Evolutionary conservation across 345 rosid species (phyloP).

Genomic region (Brassica carinata): DNA sequence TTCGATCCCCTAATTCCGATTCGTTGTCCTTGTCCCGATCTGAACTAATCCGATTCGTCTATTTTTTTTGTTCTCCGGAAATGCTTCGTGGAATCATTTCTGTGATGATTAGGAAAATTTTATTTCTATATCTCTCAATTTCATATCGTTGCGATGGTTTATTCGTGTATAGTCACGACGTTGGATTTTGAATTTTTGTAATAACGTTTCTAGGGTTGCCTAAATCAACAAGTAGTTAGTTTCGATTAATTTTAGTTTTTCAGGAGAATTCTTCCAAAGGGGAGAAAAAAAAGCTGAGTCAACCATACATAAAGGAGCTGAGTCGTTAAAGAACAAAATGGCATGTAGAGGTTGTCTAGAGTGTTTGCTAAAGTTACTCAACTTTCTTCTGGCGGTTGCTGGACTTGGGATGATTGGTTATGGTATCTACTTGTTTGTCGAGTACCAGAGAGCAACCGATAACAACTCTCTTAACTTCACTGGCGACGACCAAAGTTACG

Average conservation of each 20-base stretch:
- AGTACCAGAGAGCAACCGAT: conserved; percentile 55
- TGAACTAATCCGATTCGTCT: neutral
- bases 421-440: conserved; percentile 92
- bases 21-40: neutral
- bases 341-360: conserved; percentile 81
- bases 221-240: neutral
- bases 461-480: conserved; percentile 36
- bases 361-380: conserved; percentile 81
- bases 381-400: conserved; percentile 70
- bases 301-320: conserved; percentile 5
- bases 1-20: neutral
- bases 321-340: conserved; percentile 46
- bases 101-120: neutral
- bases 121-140: neutral
- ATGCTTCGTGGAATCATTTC: neutral
- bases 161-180: neutral
- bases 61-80: neutral
- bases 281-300: conserved; percentile 1
- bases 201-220: neutral
- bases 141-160: neutral
- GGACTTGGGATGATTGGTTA: conserved; percentile 93
- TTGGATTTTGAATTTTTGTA: neutral
- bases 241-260: neutral
- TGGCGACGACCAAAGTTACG: conserved; percentile 35
- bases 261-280: conserved; percentile 35